These are phyloP conservation scores for Ceratocystiopsis sp. DNA, from an alignment of 2,329 filamentous ascomycete species.

Conservation along the genomic window DNA sequence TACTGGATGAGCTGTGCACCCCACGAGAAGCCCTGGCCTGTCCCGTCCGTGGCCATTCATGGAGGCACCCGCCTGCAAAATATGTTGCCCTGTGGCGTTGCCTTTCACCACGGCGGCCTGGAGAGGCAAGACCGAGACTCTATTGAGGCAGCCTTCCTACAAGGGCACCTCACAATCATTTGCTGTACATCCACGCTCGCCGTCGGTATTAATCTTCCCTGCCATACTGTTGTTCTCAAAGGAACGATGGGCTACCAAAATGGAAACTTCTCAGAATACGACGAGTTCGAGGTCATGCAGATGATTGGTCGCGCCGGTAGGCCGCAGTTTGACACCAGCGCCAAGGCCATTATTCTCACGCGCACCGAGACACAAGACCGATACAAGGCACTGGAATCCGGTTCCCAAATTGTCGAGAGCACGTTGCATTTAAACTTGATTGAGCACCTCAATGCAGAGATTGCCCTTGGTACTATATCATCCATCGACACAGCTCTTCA, in stretches of 20 bases:
- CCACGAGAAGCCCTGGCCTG: conserved; percentile 43
- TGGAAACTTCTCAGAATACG: conserved; percentile 47
- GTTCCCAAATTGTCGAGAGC: conserved; percentile 60
- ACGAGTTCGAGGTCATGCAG: conserved; percentile 75
- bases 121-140: conserved; percentile 42
- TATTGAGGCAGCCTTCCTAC: conserved; percentile 51
- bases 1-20: conserved; percentile 40
- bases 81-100: conserved; percentile 39
- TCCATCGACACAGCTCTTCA: conserved; percentile 46
- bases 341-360: conserved; percentile 66
- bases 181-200: conserved; percentile 78
- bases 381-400: conserved; percentile 60
- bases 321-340: conserved; percentile 65
- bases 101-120: conserved; percentile 70
- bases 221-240: conserved; percentile 70
- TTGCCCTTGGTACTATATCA: conserved; percentile 56
- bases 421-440: conserved; percentile 62
- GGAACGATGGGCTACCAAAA: conserved; percentile 54
- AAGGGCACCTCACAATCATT: conserved; percentile 60
- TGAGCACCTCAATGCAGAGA: conserved; percentile 73
- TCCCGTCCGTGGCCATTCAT: conserved; percentile 30
- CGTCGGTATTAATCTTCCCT: conserved; percentile 69
- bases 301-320: conserved; percentile 76
- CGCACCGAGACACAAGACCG: conserved; percentile 41
- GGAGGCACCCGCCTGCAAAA: conserved; percentile 48